A percentile compares a stretch with the other conserved stretches of the same genome.
phyloP scores from a whole-genome alignment of 108 stramenopile species.

The Cyclotella sp. region DNA sequence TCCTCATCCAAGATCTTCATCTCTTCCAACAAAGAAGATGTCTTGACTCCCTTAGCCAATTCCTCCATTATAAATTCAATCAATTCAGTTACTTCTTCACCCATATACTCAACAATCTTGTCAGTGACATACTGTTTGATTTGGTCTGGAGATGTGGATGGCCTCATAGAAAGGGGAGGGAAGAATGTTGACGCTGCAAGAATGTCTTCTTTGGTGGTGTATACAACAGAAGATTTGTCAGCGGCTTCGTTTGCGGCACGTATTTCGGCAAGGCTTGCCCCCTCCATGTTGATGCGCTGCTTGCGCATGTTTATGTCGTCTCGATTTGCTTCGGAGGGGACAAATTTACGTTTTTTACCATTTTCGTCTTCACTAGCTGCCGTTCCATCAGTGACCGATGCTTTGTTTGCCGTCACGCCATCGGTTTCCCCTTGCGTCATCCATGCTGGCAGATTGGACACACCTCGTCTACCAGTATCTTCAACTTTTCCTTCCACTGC shows the following conservation, averaged over 20 bases:
- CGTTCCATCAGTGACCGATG: constrained; percentile 12
- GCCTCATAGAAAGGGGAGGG: constrained; percentile 46
- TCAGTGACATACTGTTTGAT: constrained; percentile 58
- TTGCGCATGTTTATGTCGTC: constrained; percentile 56
- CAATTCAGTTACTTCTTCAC: constrained; percentile 75
- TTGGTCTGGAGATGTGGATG: constrained; percentile 24
- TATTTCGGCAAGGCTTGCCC: constrained; percentile 42
- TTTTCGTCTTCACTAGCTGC: constrained; percentile 39
- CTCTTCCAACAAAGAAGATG: constrained; percentile 64
- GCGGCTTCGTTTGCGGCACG: constrained; percentile 59
- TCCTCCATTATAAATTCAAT: constrained; percentile 77
- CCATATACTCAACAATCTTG: constrained; percentile 76
- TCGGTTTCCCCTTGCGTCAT: constrained; percentile 62
- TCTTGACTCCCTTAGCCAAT: constrained; percentile 49
- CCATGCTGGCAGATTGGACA: constrained; percentile 85
- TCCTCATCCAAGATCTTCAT: constrained; percentile 86
- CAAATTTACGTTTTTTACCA: constrained; percentile 51
- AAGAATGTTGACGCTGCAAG: constrained; percentile 37
- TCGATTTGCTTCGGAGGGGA: constrained; percentile 56
- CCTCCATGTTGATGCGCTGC: constrained; percentile 42
- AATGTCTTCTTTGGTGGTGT: constrained; percentile 48
- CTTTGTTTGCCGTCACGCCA: not conserved
- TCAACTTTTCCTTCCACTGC: constrained; percentile 13
- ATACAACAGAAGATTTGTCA: constrained; percentile 30
- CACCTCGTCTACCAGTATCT: constrained; percentile 61